These are phyloP conservation scores for Spergularia marina DNA, from an alignment of 148 eudicot genomes.

Conservation along the genomic window DNA sequence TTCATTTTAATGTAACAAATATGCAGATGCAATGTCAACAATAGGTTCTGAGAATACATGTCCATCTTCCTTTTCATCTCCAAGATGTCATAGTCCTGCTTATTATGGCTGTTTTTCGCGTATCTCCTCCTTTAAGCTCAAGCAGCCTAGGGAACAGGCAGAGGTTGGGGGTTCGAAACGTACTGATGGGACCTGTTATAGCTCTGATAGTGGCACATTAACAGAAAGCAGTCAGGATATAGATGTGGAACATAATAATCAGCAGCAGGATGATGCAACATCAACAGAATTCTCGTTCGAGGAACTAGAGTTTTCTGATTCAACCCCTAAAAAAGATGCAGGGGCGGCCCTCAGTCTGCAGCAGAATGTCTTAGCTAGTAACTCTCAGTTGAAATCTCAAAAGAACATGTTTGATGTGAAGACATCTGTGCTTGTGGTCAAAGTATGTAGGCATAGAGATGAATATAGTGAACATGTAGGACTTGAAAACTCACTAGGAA, in stretches of 20 bases:
- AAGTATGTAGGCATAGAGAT: conserved; percentile 37
- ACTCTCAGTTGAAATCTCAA: conserved; percentile 32
- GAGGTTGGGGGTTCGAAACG: conserved; percentile 14
- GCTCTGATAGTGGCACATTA: conserved; percentile 9
- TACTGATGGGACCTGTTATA: not conserved
- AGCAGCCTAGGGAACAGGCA: conserved; percentile 4
- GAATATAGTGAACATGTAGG: conserved; percentile 29
- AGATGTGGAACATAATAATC: conserved; percentile 12
- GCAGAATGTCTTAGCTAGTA: not conserved
- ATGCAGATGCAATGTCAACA: conserved; percentile 56
- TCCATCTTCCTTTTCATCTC: conserved; percentile 52
- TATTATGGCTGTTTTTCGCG: conserved; percentile 34
- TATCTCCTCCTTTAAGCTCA: conserved; percentile 16
- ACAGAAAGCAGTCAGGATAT: conserved; percentile 18
- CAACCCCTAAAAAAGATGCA: conserved; percentile 9
- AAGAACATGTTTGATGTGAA: conserved; percentile 37
- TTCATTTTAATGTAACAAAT: not conserved
- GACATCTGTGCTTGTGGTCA: conserved; percentile 33
- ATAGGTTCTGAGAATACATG: conserved; percentile 42
- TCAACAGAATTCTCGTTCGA: conserved; percentile 28
- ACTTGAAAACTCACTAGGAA: conserved; percentile 25
- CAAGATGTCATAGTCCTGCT: conserved; percentile 44
- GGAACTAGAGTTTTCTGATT: conserved; percentile 26
- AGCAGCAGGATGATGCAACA: conserved; percentile 23
- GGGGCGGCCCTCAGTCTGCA: conserved; percentile 12